A percentile compares a stretch with the other conserved stretches of the same genome.
Conservation (phyloP, 2,329 filamentous ascomycete genomes). For the Apiospora marii region DNA sequence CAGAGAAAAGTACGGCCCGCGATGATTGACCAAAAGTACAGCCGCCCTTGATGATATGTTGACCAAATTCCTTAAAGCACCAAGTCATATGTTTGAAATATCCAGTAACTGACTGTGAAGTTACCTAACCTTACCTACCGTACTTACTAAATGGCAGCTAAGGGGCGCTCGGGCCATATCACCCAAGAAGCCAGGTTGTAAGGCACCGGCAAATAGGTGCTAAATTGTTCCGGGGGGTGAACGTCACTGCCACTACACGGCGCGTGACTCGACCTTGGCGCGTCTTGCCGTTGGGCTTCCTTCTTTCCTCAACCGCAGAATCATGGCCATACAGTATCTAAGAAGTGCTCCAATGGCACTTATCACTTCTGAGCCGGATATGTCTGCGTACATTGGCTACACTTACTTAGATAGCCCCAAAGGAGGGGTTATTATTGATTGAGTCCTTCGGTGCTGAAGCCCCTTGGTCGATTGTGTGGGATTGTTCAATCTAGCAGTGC, state of each 20-base stretch:
- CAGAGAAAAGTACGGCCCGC: too few relatives aligned
- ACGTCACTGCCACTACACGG: constrained; percentile 3
- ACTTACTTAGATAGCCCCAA: constrained; percentile 25
- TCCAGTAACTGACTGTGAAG: background rate
- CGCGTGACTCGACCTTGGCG: constrained; percentile 11
- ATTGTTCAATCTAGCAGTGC: background rate
- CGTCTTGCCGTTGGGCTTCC: background rate
- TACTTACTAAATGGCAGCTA: background rate
- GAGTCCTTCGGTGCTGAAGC: background rate
- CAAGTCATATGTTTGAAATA: background rate
- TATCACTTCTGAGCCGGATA: constrained; percentile 8
- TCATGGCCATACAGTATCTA: constrained; percentile 15
- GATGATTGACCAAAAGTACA: too few relatives aligned
- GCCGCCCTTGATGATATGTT: too few relatives aligned
- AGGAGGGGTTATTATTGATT: constrained; percentile 25
- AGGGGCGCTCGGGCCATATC: constrained; percentile 3
- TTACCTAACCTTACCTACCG: too few relatives aligned
- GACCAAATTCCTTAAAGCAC: too few relatives aligned
- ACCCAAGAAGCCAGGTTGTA: constrained; percentile 1
- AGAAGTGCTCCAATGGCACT: background rate
- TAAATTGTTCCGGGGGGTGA: constrained; percentile 11
- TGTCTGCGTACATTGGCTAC: background rate
- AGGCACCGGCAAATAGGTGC: background rate
- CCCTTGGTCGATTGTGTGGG: constrained; percentile 8
- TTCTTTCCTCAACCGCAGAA: background rate